Base-by-base conservation (phyloP, 805 yeast species). In the Metschnikowia colocasiae region DNA sequence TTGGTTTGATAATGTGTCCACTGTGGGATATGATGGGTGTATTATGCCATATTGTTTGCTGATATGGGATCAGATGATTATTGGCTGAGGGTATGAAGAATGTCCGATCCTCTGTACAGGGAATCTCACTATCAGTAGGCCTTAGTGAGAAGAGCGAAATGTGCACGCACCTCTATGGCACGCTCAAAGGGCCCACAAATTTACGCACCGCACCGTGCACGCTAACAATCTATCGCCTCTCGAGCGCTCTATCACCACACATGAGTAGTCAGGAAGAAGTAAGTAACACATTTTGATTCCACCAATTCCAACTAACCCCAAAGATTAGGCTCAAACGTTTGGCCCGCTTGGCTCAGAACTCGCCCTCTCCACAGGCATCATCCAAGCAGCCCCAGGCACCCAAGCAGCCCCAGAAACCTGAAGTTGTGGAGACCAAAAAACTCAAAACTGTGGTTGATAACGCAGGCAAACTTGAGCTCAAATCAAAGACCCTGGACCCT, bases 281-380 rank as follows among this genome's bases (percentile, higher is more conserved):
- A 55, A 39, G 59, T 55, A 15, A 8, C 3, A 4, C 8, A n/a
- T 2, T 6, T 12, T 8, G 15, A 15, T 10, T 15, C n/a, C 9
- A 25, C 13, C 15, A 6, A 9, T 13, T 26, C 1, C 5, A 31
- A 43, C 54, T 51, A 51, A 51, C 50, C 13, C 26, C 43, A 15
- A 50, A 74, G 77, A 76, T 76, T 23, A 65, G 81, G 48, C 75
- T 76, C 43, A 76, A 76, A 53, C 61, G 86, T 38, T 64, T 81
- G 53, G 86, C 85, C 4, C 71, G 71, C 49, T 66, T 81, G 47
- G 71, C 57, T 18, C 53, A 50, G 42, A n/a, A 29, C 16, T 50
- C 53, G 22, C 46, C 49, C 36, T 32, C 43, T 10, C 33, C 43
- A 13, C 33, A 23, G 25, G 40, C 49, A 12, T 7, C 40, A 9